These are phyloP conservation scores for Cyclotella distinguenda DNA, from an alignment of 108 stramenopile species.

Conservation along the genomic window DNA sequence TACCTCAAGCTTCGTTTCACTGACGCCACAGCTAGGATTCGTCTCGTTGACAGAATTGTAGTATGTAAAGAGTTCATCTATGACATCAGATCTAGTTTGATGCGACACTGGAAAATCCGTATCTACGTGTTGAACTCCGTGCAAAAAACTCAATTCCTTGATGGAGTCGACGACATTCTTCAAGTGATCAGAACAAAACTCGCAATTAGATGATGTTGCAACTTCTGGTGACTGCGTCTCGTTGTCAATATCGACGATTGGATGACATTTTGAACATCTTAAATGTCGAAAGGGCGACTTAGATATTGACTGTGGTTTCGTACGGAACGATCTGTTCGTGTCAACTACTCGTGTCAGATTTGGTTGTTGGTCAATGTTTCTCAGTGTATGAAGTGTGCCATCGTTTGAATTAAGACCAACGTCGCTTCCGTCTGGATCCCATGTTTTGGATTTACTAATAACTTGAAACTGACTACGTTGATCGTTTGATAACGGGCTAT, in stretches of 20 bases:
- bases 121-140: constrained; percentile 11
- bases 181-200: constrained; percentile 13
- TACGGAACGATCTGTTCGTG: too few species aligned
- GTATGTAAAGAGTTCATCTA: constrained; percentile 55
- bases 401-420: background rate
- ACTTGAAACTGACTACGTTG: background rate
- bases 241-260: background rate
- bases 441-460: constrained; percentile 1
- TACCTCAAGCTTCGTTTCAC: too few species aligned
- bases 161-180: constrained; percentile 27
- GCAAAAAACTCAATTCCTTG: constrained; percentile 14
- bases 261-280: constrained; percentile 14
- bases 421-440: background rate
- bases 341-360: too few species aligned
- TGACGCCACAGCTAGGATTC: too few species aligned
- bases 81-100: constrained; percentile 31
- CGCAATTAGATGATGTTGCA: background rate
- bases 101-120: constrained; percentile 21
- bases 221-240: background rate
- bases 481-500: background rate
- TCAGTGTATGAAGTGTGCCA: background rate
- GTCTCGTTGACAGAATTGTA: too few species aligned
- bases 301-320: too few species aligned
- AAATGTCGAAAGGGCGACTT: too few species aligned
- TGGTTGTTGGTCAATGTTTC: background rate